Evolutionary conservation across 805 yeast genomes (phyloP).

Genomic region (Pichia exigua): DNA sequence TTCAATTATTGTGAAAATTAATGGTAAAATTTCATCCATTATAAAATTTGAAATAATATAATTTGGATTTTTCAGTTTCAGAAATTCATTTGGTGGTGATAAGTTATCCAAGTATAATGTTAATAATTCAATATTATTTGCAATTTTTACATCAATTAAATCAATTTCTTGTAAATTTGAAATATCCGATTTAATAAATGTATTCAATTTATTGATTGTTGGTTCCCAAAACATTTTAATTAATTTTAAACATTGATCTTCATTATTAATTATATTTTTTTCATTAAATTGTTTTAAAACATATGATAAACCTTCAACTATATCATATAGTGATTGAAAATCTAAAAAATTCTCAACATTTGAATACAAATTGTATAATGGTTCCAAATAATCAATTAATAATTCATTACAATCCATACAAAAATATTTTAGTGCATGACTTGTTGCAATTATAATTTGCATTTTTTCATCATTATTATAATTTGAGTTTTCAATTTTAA

Average conservation of each 20-base stretch:
- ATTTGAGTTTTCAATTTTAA: conserved; percentile 25
- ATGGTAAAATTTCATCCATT: conserved; percentile 52
- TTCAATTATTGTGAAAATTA: conserved; percentile 38
- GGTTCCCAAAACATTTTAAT: conserved; percentile 62
- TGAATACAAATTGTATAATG: conserved; percentile 66
- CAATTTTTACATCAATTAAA: conserved; percentile 39
- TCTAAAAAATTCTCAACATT: conserved; percentile 49
- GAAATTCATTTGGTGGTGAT: conserved; percentile 37
- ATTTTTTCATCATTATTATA: conserved; percentile 13
- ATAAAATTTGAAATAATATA: conserved; percentile 37
- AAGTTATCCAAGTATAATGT: conserved; percentile 53
- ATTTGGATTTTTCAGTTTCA: conserved; percentile 3
- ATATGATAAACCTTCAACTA: conserved; percentile 85
- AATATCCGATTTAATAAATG: conserved; percentile 10
- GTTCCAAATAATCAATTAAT: conserved; percentile 61
- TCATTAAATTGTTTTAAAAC: conserved; percentile 45
- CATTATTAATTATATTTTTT: conserved; percentile 30
- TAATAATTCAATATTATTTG: conserved; percentile 68
- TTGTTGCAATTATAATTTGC: conserved; percentile 73
- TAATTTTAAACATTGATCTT: conserved; percentile 37
- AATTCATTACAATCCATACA: conserved; percentile 81
- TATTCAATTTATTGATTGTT: conserved; percentile 41
- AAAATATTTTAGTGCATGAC: conserved; percentile 89
- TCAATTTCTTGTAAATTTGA: conserved; percentile 22
- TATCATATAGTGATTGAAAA: conserved; percentile 61